Percentiles rank a stretch among this genome's conserved stretches.
Conservation (phyloP, 129 eudicot genomes). For the Flaveria brownii region DNA sequence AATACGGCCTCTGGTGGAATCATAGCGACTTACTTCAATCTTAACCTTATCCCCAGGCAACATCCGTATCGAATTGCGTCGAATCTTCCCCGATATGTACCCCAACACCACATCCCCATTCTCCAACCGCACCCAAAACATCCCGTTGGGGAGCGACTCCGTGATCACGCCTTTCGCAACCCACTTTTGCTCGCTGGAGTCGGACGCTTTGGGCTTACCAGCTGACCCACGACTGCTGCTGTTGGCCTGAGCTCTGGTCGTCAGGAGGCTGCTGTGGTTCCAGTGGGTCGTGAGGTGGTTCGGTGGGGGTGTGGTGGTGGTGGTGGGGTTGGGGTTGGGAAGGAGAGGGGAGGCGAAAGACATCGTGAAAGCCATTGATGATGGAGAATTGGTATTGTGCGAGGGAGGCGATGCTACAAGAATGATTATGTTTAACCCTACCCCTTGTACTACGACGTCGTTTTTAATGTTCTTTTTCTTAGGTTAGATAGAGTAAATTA, state of each 20-base stretch:
- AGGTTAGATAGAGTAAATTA: no score
- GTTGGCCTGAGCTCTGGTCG: neutral
- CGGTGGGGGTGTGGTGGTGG: no score
- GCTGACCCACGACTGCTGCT: neutral
- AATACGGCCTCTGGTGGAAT: slow-evolving; percentile 49
- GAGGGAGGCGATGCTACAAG: no score
- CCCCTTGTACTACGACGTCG: no score
- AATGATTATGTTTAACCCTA: no score
- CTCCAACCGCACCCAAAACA: slow-evolving; percentile 46
- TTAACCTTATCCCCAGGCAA: slow-evolving; percentile 45
- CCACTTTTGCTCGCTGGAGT: slow-evolving; percentile 44
- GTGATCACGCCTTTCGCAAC: slow-evolving; percentile 38
- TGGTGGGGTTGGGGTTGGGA: no score
- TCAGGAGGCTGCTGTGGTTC: no score
- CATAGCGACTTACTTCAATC: slow-evolving; percentile 46
- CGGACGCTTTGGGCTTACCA: neutral
- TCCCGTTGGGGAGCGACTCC: slow-evolving; percentile 52
- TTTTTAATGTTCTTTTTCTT: no score
- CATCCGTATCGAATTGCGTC: slow-evolving; percentile 38
- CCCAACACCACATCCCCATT: slow-evolving; percentile 44
- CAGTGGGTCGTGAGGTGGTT: no score
- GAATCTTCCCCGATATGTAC: slow-evolving; percentile 45
- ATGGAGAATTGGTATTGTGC: no score
- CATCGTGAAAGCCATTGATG: no score
- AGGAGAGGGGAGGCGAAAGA: no score